Conservation (phyloP, 148 eudicot species). For the Limonium bicolor region DNA sequence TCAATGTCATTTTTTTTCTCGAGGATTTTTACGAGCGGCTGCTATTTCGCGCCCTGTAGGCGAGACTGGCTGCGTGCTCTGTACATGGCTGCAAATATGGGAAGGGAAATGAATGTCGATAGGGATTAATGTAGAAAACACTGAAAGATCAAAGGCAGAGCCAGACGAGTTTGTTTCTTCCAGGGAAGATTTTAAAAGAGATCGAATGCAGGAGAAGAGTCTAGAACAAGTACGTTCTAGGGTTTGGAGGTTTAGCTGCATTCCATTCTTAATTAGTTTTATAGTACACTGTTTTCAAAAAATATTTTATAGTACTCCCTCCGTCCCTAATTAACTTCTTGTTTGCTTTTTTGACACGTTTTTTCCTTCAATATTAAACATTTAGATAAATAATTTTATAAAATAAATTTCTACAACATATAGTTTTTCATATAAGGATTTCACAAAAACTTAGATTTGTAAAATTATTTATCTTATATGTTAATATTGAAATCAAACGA, state of each 20-base stretch:
- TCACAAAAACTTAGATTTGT: no score
- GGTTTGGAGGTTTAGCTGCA: slow-evolving; percentile 28
- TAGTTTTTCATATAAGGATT: no score
- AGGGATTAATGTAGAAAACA: not conserved
- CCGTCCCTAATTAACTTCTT: no score
- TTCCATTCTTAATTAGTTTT: no score
- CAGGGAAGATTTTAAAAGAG: not conserved
- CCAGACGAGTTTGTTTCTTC: not conserved
- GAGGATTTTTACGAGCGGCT: slow-evolving; percentile 10
- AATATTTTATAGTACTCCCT: no score
- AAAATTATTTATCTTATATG: no score
- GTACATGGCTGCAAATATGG: slow-evolving; percentile 23
- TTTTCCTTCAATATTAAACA: no score
- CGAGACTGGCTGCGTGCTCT: slow-evolving; percentile 65
- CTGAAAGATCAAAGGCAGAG: not conserved
- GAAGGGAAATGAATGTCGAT: not conserved
- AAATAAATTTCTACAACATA: no score
- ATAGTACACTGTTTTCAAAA: no score
- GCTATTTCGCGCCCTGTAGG: slow-evolving; percentile 34
- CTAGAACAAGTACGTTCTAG: slow-evolving; percentile 36
- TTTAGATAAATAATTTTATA: no score
- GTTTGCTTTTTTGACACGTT: no score
- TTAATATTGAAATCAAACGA: no score
- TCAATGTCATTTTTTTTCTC: not conserved
- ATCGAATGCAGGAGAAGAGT: slow-evolving; percentile 13